These are phyloP conservation scores for Entomortierella lignicola DNA, from an alignment of 192 early-diverging fungal genomes.

Conservation along the genomic window DNA sequence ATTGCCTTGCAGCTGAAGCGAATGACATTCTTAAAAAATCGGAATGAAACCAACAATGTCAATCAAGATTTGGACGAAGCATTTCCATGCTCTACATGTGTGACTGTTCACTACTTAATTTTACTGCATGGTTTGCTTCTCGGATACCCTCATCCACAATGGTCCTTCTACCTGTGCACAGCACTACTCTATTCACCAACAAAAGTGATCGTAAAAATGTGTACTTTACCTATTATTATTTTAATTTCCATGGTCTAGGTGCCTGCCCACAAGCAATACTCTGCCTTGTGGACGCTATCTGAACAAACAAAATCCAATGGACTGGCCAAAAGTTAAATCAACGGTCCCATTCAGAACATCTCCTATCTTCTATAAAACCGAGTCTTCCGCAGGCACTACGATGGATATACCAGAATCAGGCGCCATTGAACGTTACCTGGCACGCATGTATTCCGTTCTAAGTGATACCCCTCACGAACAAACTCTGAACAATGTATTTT, in stretches of 20 bases:
- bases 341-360: conserved; percentile 2
- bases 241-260: conserved; percentile 11
- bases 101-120: too few relatives aligned
- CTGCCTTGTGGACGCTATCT: conserved; percentile 46
- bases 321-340: conserved; percentile 16
- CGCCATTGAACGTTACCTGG: conserved; percentile 62
- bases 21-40: conserved; percentile 13
- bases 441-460: conserved; percentile 43
- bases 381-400: not conserved
- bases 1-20: conserved; percentile 18
- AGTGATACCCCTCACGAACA: conserved; percentile 23
- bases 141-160: not conserved
- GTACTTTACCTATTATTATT: conserved; percentile 4
- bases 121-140: too few relatives aligned
- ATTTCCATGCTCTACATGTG: too few relatives aligned
- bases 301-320: conserved; percentile 34
- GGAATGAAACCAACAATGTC: not conserved
- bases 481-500: conserved; percentile 45
- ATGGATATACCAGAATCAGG: conserved; percentile 56
- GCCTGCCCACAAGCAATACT: conserved; percentile 39
- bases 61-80: too few relatives aligned
- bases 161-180: not conserved
- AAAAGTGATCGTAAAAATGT: not conserved
- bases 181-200: not conserved
- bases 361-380: conserved; percentile 20